Conservation (phyloP, 2,329 filamentous ascomycete species). For the Cryphonectria nitschkei region DNA sequence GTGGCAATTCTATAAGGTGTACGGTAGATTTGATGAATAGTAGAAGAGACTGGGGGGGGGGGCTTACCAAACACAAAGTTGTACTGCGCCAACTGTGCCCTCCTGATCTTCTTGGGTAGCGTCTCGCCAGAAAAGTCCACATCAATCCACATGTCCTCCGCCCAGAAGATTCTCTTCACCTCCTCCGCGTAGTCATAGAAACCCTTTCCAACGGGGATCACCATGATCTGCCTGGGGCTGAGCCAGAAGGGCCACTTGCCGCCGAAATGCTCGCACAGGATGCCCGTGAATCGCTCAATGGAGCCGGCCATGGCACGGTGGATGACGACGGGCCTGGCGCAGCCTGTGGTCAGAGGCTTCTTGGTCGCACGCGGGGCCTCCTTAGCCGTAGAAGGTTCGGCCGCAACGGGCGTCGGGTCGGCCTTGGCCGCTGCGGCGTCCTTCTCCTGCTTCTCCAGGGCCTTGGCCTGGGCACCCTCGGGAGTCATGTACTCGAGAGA, state of each 20-base stretch:
- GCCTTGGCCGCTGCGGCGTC: conserved; percentile 36
- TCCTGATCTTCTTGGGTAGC: conserved; percentile 88
- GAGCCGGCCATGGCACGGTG: conserved; percentile 82
- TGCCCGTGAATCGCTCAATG: conserved; percentile 67
- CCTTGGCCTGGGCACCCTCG: conserved; percentile 49
- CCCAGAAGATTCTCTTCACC: conserved; percentile 69
- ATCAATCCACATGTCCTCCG: conserved; percentile 71
- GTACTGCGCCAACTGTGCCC: conserved; percentile 78
- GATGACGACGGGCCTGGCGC: conserved; percentile 82
- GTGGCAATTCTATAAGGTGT: not conserved
- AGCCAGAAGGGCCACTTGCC: conserved; percentile 93
- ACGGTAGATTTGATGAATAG: not conserved
- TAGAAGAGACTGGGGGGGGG: not conserved
- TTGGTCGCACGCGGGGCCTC: conserved; percentile 48
- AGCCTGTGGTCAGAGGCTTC: conserved; percentile 66
- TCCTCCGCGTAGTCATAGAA: conserved; percentile 76
- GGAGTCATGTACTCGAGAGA: conserved; percentile 84
- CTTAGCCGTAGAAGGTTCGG: conserved; percentile 44
- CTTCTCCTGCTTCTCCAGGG: conserved; percentile 41
- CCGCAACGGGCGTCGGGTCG: conserved; percentile 36
- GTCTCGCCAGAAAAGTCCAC: conserved; percentile 76
- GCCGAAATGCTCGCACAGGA: conserved; percentile 81
- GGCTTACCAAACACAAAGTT: conserved; percentile 76
- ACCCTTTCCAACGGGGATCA: conserved; percentile 76
- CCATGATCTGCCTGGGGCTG: conserved; percentile 78